Percentiles rank a stretch among this genome's conserved stretches.
Conservation (phyloP, 108 stramenopile species). For the Cyclotella cryptica region DNA sequence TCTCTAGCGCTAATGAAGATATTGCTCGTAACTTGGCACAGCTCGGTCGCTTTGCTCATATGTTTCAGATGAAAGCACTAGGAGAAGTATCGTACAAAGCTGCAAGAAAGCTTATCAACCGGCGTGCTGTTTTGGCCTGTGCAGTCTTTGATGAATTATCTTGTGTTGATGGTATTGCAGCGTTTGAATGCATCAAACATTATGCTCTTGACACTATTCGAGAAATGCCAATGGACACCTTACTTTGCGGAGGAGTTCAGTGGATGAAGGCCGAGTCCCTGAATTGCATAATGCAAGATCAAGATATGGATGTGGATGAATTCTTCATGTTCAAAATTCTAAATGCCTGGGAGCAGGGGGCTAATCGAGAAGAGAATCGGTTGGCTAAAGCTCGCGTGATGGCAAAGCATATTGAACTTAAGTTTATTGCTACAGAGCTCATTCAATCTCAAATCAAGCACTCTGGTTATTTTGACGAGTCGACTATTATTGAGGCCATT, state of each 20-base stretch:
- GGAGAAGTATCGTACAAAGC: conserved; percentile 48
- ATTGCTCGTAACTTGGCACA: conserved; percentile 61
- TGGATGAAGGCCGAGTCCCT: conserved; percentile 56
- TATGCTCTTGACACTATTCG: conserved; percentile 56
- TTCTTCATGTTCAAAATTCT: conserved; percentile 72
- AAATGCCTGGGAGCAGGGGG: conserved; percentile 52
- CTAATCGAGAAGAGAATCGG: conserved; percentile 21
- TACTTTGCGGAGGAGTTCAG: conserved; percentile 61
- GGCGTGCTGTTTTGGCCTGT: conserved; percentile 65
- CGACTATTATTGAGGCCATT: conserved; percentile 50
- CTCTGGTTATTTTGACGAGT: conserved; percentile 55
- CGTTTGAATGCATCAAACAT: conserved; percentile 40
- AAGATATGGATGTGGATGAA: conserved; percentile 67
- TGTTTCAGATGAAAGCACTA: conserved; percentile 50
- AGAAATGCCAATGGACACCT: conserved; percentile 54
- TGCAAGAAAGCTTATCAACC: conserved; percentile 52
- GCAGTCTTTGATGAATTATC: conserved; percentile 73
- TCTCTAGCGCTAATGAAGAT: conserved; percentile 43
- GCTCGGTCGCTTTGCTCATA: conserved; percentile 60
- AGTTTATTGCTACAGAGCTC: conserved; percentile 62
- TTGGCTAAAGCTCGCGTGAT: conserved; percentile 27
- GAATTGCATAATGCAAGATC: conserved; percentile 48
- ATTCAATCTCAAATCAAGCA: conserved; percentile 49
- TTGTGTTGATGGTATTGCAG: conserved; percentile 37
- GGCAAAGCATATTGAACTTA: conserved; percentile 51